Conservation (phyloP, 2,329 filamentous ascomycete genomes). For the Penicillium sp. region DNA sequence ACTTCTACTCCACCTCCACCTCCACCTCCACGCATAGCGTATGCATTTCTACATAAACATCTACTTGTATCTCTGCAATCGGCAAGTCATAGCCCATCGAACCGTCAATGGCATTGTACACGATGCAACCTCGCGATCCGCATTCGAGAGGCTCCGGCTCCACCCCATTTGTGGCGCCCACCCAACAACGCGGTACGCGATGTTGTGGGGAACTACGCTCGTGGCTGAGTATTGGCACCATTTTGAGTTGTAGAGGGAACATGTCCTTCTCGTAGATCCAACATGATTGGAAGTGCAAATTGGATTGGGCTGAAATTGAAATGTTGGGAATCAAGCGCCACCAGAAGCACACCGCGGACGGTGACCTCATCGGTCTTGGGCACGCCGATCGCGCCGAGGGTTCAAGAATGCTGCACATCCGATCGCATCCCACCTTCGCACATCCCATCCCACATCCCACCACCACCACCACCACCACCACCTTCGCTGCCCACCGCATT, state of each 20-base stretch:
- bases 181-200: not conserved
- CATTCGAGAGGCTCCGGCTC: not conserved
- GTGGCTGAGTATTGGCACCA: not conserved
- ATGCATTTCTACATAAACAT: too few species aligned
- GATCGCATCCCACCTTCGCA: too few species aligned
- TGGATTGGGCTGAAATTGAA: not conserved
- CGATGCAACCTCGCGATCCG: conserved; percentile 5
- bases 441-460: not conserved
- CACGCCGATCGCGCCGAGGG: too few species aligned
- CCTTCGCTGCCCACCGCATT: not conserved
- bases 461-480: too few species aligned
- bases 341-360: too few species aligned
- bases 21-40: too few species aligned
- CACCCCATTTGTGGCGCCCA: conserved; percentile 2
- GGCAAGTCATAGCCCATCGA: too few species aligned
- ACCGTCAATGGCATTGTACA: not conserved
- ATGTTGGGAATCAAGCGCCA: not conserved
- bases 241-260: not conserved
- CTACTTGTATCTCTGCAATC: too few species aligned
- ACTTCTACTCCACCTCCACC: too few species aligned
- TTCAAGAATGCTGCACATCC: too few species aligned
- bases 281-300: not conserved
- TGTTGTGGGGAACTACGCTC: conserved; percentile 1
- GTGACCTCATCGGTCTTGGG: too few species aligned
- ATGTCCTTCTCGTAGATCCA: not conserved